phyloP scores from a whole-genome alignment of 2,329 filamentous ascomycete species.

The Xylaria multiplex region DNA sequence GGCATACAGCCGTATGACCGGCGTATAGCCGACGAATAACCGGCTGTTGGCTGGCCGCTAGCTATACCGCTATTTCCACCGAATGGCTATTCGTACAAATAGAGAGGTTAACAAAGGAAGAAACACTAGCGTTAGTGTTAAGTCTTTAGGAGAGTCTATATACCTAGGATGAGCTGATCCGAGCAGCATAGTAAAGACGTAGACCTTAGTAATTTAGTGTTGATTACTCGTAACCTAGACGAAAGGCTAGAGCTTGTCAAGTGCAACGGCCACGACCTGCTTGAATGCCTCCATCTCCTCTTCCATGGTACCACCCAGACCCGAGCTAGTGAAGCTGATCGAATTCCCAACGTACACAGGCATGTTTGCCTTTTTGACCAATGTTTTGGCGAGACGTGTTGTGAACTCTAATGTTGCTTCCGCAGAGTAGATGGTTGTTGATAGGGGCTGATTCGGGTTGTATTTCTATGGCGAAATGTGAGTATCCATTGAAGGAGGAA shows the following conservation, averaged over 20 bases:
- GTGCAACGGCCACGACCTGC: constrained; percentile 75
- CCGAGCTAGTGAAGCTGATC: constrained; percentile 77
- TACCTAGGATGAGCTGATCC: no score
- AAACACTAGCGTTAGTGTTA: neutral
- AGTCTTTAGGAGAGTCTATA: neutral
- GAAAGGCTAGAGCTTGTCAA: constrained; percentile 60
- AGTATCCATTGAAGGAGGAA: neutral
- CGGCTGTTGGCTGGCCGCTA: no score
- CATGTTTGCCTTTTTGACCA: constrained; percentile 76
- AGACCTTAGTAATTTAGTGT: constrained; percentile 8
- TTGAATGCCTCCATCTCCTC: constrained; percentile 94
- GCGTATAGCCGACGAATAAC: no score
- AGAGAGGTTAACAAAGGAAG: neutral
- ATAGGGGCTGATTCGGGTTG: constrained; percentile 70
- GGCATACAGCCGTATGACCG: no score
- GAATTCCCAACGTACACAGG: constrained; percentile 94
- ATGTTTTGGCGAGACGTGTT: constrained; percentile 81
- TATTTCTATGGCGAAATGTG: constrained; percentile 54
- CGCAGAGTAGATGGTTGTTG: constrained; percentile 80
- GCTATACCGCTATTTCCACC: no score
- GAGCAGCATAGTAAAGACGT: neutral
- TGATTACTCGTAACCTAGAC: constrained; percentile 33
- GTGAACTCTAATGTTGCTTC: constrained; percentile 87
- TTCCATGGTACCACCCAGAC: constrained; percentile 82
- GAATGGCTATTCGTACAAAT: no score